These are phyloP conservation scores for Diaporthe velutina DNA, from an alignment of 2,329 filamentous ascomycete species.

Conservation along the genomic window DNA sequence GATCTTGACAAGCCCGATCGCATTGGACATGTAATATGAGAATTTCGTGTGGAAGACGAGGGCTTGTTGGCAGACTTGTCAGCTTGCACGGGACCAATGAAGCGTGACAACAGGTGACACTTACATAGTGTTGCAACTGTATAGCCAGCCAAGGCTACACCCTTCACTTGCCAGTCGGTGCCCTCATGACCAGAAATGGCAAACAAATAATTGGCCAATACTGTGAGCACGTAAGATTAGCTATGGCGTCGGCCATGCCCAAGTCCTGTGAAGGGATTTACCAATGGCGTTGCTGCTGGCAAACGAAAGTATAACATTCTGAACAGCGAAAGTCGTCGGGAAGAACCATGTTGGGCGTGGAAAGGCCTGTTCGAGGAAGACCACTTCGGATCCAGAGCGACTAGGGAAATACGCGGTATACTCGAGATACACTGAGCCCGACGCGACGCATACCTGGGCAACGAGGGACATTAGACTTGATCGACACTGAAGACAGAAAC, in stretches of 20 bases:
- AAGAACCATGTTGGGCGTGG: constrained; percentile 75
- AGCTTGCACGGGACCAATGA: background rate
- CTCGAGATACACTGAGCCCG: constrained; percentile 73
- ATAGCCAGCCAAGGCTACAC: constrained; percentile 74
- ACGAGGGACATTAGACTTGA: constrained; percentile 55
- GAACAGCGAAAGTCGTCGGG: constrained; percentile 73
- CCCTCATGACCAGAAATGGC: constrained; percentile 64
- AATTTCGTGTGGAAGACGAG: constrained; percentile 64
- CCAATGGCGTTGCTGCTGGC: constrained; percentile 74
- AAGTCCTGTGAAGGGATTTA: constrained; percentile 39
- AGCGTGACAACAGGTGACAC: background rate
- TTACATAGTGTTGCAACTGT: constrained; percentile 66
- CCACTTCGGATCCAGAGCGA: constrained; percentile 74
- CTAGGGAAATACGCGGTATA: constrained; percentile 75
- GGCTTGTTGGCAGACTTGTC: background rate
- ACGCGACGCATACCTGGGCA: constrained; percentile 67
- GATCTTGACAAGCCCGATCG: constrained; percentile 69
- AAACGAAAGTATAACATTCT: constrained; percentile 74
- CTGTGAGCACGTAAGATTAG: constrained; percentile 46
- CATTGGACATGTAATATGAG: constrained; percentile 66
- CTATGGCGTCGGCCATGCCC: accelerated
- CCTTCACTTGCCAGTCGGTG: constrained; percentile 74
- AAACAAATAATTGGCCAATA: constrained; percentile 74
- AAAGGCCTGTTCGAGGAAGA: constrained; percentile 77
- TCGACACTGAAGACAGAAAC: accelerated